Evolutionary conservation across 371 early-diverging fungal species (phyloP).

Genomic region (Dinochytrium kinnereticum): DNA sequence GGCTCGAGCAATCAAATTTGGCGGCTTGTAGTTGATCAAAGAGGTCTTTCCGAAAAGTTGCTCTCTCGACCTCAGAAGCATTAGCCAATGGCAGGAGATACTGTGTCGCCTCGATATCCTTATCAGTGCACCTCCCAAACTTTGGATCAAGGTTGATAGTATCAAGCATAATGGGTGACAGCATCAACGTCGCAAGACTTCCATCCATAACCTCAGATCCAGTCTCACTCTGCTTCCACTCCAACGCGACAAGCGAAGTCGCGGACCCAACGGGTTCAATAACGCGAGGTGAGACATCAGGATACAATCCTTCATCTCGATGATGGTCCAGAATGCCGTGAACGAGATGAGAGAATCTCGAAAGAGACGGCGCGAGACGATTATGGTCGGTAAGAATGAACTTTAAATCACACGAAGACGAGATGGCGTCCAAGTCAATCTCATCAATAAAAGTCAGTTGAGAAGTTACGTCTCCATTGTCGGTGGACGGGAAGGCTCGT

Average conservation of each 20-base stretch:
- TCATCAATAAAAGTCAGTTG: constrained; percentile 14
- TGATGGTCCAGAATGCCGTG: constrained; percentile 78
- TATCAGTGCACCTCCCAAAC: constrained; percentile 58
- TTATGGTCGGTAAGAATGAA: constrained; percentile 70
- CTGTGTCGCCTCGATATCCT: constrained; percentile 58
- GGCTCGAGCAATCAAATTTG: constrained; percentile 58
- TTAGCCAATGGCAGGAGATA: constrained; percentile 30
- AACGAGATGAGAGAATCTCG: constrained; percentile 44
- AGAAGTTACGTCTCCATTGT: constrained; percentile 8
- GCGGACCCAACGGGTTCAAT: constrained; percentile 71
- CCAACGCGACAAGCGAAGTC: constrained; percentile 59
- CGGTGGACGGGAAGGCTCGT: constrained; percentile 26
- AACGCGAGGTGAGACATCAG: constrained; percentile 47
- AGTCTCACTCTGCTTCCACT: not conserved
- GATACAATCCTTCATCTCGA: constrained; percentile 61
- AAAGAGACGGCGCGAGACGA: constrained; percentile 55
- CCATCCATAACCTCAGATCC: constrained; percentile 20
- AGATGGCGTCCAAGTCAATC: not conserved
- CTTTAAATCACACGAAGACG: not conserved
- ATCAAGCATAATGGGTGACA: constrained; percentile 74
- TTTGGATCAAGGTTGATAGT: constrained; percentile 66
- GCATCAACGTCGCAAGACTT: constrained; percentile 52
- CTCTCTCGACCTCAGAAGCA: not conserved
- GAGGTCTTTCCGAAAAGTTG: constrained; percentile 28
- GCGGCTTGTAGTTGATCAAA: constrained; percentile 61